Evolutionary conservation across 164 flowering plant species (phyloP).

Genomic region (Akebia trifoliata): DNA sequence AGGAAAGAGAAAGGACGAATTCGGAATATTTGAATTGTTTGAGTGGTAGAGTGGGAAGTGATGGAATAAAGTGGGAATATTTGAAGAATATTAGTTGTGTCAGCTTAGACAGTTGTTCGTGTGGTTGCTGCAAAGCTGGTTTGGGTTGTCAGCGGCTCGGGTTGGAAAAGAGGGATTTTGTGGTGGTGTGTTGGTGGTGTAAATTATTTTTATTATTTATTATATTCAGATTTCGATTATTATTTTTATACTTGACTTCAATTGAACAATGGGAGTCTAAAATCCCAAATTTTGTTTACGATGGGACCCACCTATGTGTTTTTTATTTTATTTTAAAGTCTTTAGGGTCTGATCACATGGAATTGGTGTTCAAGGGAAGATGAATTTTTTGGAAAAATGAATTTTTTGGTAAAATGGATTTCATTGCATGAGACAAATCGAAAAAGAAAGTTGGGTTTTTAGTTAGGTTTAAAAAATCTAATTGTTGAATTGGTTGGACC

Average conservation of each 20-base stretch:
- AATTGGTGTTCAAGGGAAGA: too few species aligned
- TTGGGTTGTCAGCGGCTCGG: conserved; percentile 18
- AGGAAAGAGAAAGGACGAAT: conserved; percentile 16
- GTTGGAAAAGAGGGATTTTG: conserved; percentile 3
- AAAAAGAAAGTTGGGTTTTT: too few species aligned
- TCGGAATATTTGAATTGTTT: conserved; percentile 19
- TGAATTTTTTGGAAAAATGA: too few species aligned
- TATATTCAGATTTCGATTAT: background rate
- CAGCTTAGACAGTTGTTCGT: conserved; percentile 1
- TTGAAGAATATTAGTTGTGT: background rate
- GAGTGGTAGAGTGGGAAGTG: background rate
- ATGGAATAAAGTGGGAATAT: conserved; percentile 5
- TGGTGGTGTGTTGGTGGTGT: conserved; percentile 1
- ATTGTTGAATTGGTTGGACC: too few species aligned
- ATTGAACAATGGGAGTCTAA: too few species aligned
- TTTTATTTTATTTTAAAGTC: too few species aligned
- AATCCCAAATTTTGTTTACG: too few species aligned
- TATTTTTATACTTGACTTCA: conserved; percentile 4
- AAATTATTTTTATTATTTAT: background rate
- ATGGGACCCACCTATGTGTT: too few species aligned
- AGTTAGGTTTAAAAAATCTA: too few species aligned
- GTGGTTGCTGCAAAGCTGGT: conserved; percentile 13
- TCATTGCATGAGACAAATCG: too few species aligned
- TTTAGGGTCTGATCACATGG: too few species aligned
- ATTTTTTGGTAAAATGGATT: too few species aligned